Evolutionary conservation across 805 yeast genomes (phyloP), one percentile per base, ranked within the genome.

Genomic region (Pichia nanzhaoensis): DNA sequence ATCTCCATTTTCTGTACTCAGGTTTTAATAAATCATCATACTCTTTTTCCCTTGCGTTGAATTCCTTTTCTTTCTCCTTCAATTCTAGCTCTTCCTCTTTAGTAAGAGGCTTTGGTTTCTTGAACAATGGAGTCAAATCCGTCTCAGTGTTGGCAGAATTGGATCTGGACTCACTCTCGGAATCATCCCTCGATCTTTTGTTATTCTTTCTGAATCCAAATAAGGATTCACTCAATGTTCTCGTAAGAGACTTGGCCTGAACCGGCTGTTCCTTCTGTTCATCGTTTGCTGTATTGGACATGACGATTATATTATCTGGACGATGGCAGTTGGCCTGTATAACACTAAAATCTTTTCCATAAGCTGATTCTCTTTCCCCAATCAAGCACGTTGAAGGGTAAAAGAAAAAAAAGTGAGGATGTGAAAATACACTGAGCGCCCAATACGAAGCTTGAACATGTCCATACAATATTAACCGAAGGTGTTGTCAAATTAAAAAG

Each of bases 1-100:
- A 96, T 55, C 96, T 75, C 67, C 71, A 87, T 65, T 79, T 84
- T 48, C 90, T 71, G 57, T 76, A 77, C 50, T 84, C 79, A 42
- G 72, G 83, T 2, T 89, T 93, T 34, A 86, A 65, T 50, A 68
- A 74, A 3, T 64, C 79, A 56, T 85, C 93, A 48, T 74, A 75
- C 53, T 74, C 71, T 45, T 67, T 67, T 58, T 88, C 96, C 24
- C 67, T 63, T 39, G 68, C 71, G 10, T 39, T 33, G 22, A 55
- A 58, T 27, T 34, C 49, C 31, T 48, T 49, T 37, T 65, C 36
- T 13, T 38, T 44, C 18, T 42, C 39, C 19, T 67, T 51, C 60
- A 34, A 20, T 21, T 63, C 51, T 55, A 63, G 50, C 18, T 49
- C 47, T 20, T 51, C 51, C 12, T 49, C 51, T 28, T 63, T 63